phyloP scores from a whole-genome alignment of 2,329 filamentous ascomycete species.

The Aspergillus melleus region DNA sequence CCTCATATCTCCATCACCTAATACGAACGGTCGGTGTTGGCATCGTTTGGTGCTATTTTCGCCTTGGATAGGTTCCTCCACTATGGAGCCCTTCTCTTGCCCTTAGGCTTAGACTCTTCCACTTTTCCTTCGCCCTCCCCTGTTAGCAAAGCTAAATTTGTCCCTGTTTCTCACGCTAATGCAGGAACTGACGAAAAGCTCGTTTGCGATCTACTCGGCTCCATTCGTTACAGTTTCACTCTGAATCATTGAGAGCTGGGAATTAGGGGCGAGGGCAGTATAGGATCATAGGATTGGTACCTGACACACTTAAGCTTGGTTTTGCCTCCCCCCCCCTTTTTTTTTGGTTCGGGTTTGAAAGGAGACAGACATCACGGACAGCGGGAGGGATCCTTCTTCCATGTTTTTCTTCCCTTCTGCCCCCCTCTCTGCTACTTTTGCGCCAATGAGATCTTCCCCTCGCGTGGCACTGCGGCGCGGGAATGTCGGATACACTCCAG shows the following conservation, averaged over 20 bases:
- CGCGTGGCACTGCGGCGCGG: neutral
- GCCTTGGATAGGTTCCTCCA: neutral
- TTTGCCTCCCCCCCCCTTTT: neutral
- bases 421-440: neutral
- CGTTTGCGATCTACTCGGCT: slow-evolving; percentile 9
- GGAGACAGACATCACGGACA: neutral
- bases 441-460: neutral
- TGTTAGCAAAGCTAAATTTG: slow-evolving; percentile 13
- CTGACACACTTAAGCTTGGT: neutral
- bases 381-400: neutral
- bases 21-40: slow-evolving; percentile 3
- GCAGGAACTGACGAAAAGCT: slow-evolving; percentile 36
- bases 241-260: slow-evolving; percentile 12
- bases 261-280: neutral
- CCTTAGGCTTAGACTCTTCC: neutral
- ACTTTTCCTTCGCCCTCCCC: neutral
- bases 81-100: slow-evolving; percentile 1
- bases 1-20: neutral
- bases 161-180: slow-evolving; percentile 30
- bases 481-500: neutral
- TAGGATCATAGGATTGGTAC: neutral
- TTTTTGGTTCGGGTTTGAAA: neutral
- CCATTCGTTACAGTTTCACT: slow-evolving; percentile 8
- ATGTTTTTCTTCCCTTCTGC: no score
- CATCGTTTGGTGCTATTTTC: slow-evolving; percentile 4